phyloP scores from a whole-genome alignment of 805 yeast genomes.

The Wickerhamiella kurtzmanii region DNA sequence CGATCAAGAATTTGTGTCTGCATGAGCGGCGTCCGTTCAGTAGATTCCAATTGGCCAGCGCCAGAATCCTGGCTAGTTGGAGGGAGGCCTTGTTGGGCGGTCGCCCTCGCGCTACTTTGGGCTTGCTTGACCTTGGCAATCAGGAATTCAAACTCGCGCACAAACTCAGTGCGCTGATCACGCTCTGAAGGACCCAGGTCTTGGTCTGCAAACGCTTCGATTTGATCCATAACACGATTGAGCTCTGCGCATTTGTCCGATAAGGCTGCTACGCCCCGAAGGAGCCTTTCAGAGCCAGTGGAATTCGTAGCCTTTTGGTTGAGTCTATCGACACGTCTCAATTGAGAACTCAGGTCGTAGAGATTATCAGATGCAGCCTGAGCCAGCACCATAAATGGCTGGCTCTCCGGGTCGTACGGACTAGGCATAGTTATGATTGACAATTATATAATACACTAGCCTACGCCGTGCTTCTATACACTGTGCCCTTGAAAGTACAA shows the following conservation, averaged over 20 bases:
- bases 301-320: slow-evolving; percentile 4
- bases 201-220: slow-evolving; percentile 4
- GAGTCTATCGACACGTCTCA: slow-evolving; percentile 10
- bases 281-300: slow-evolving; percentile 5
- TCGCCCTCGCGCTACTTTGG: background rate
- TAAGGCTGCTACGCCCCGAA: slow-evolving; percentile 7
- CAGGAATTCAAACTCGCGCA: slow-evolving; percentile 7
- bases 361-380: slow-evolving; percentile 14
- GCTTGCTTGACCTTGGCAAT: slow-evolving; percentile 5
- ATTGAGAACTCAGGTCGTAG: slow-evolving; percentile 16
- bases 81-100: background rate
- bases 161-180: slow-evolving; percentile 9
- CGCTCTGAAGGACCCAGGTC: slow-evolving; percentile 2
- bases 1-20: slow-evolving; percentile 30
- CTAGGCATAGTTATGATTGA: background rate
- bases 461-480: too few relatives aligned
- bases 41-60: background rate
- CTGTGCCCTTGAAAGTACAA: too few relatives aligned
- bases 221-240: slow-evolving; percentile 2
- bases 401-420: slow-evolving; percentile 13
- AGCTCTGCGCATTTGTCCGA: slow-evolving; percentile 10
- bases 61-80: background rate
- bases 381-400: slow-evolving; percentile 9
- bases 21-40: slow-evolving; percentile 4
- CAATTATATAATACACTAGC: too few relatives aligned